Evolutionary conservation across 805 yeast species (phyloP).

Genomic region (Deakozyma indianensis): DNA sequence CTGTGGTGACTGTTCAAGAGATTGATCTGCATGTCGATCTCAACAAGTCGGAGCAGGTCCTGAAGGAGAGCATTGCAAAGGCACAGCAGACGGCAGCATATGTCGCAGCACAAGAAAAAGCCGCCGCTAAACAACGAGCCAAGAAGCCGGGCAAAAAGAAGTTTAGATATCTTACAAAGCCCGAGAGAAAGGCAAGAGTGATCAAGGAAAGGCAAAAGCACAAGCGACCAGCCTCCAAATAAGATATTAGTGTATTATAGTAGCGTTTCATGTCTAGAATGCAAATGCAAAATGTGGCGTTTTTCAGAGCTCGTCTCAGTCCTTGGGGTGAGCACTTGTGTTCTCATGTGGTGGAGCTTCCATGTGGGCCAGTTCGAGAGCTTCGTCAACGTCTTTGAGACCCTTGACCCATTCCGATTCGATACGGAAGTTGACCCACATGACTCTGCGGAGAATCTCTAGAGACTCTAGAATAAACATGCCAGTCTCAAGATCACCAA

Average conservation of each 20-base stretch:
- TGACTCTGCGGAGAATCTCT: slow-evolving; percentile 72
- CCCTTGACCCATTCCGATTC: slow-evolving; percentile 51
- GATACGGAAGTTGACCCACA: slow-evolving; percentile 77
- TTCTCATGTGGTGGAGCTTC: background rate
- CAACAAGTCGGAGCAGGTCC: slow-evolving; percentile 48
- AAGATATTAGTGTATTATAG: slow-evolving; percentile 1
- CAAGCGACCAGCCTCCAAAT: slow-evolving; percentile 10
- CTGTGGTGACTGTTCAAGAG: slow-evolving; percentile 44
- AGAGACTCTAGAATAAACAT: slow-evolving; percentile 52
- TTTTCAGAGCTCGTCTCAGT: too few species aligned
- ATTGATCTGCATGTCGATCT: slow-evolving; percentile 49
- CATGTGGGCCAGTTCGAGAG: slow-evolving; percentile 7
- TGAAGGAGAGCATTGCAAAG: slow-evolving; percentile 58
- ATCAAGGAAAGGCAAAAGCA: slow-evolving; percentile 29
- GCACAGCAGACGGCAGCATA: slow-evolving; percentile 72
- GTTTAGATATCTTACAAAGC: slow-evolving; percentile 74
- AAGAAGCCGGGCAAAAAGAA: slow-evolving; percentile 46
- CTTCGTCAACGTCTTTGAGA: slow-evolving; percentile 6
- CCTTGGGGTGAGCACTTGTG: background rate
- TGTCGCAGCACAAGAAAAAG: slow-evolving; percentile 37
- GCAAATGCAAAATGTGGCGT: background rate
- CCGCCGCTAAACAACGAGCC: slow-evolving; percentile 9
- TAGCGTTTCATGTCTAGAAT: slow-evolving; percentile 2
- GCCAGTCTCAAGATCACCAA: slow-evolving; percentile 33
- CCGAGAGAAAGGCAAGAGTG: slow-evolving; percentile 50